Evolutionary conservation across 1,139 yeast species (phyloP), one percentile per base, ranked within the genome.

Genomic region (Geotrichum phurueaensis): DNA sequence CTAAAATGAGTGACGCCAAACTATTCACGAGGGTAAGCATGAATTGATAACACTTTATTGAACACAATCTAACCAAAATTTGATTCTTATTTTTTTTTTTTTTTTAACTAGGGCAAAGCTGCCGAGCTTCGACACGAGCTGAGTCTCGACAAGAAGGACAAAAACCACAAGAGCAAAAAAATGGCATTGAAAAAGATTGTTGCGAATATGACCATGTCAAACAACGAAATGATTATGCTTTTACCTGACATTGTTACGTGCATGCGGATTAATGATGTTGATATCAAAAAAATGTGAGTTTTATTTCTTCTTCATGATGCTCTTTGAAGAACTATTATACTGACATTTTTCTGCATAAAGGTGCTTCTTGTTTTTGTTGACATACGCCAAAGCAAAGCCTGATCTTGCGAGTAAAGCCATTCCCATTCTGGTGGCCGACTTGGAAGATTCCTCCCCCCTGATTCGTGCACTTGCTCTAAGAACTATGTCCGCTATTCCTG

Each of bases 191-290:
- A 86, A 72, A 88, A 88, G 70, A 81, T 90, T 36, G 80, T 91
- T 7, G 96, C 96, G 53, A 92, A 91, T 71, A 81, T 90, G 74
- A 86, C 95, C 4, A 79, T 91, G 75, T 91, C 91, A 62, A 90
- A 90, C 70, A 80, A 81, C 65, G 97, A 92, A 69, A 82, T 91
- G 83, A 79, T 84, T 12, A 70, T 77, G 48, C 71, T 92, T 63
- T 82, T 86, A 70, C 85, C 87, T 0, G 96, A 88, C 55, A 81
- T 92, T 13, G 71, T 88, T 9, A 77, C 77, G 43, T 78, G 88
- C 60, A 80, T 89, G 78, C 76, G 79, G 58, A 77, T 81, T 23
- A 84, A 83, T 62, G 96, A 89, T 72, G 71, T 86, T 51, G 96
- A 89, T 67, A 80, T 87, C 60, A 84, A 91, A 68, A 82, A 87